phyloP scores from a whole-genome alignment of 2,329 filamentous ascomycete species.

The Aspergillaceae sp. region DNA sequence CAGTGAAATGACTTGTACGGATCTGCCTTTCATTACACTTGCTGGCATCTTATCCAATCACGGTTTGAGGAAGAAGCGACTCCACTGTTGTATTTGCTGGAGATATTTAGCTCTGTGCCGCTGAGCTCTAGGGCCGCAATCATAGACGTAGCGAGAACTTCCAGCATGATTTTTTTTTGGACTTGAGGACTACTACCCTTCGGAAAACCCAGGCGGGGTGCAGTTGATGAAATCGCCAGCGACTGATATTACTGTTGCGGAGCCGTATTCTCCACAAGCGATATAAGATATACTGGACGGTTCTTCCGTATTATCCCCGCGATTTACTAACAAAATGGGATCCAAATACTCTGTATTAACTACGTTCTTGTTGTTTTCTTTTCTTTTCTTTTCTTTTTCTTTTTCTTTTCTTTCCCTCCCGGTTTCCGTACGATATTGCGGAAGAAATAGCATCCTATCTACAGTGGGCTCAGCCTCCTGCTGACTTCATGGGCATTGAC shows the following conservation, averaged over 20 bases:
- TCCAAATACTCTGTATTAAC: too few relatives aligned
- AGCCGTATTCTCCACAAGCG: too few relatives aligned
- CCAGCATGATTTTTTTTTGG: neutral
- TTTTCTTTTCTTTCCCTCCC: neutral
- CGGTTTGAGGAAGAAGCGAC: neutral
- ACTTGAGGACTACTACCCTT: too few relatives aligned
- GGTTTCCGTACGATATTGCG: constrained; percentile 5
- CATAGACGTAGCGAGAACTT: neutral
- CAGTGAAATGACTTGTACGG: neutral
- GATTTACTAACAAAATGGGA: too few relatives aligned
- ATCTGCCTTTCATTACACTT: constrained; percentile 5
- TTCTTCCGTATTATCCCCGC: too few relatives aligned
- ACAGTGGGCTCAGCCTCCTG: constrained; percentile 1
- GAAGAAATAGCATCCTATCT: constrained; percentile 4
- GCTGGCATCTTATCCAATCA: constrained; percentile 1
- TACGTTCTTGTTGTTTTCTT: constrained; percentile 1
- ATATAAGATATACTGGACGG: too few relatives aligned
- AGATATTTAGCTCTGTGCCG: neutral
- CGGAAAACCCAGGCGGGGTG: too few relatives aligned
- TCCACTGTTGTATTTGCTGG: neutral
- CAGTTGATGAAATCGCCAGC: too few relatives aligned
- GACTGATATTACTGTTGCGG: too few relatives aligned
- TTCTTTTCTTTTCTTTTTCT: neutral
- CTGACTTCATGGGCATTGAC: constrained; percentile 3
- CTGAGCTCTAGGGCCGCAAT: neutral